These are phyloP conservation scores for Heliocybe sulcata DNA, from an alignment of 1,284 basidiomycete genomes.

Conservation along the genomic window DNA sequence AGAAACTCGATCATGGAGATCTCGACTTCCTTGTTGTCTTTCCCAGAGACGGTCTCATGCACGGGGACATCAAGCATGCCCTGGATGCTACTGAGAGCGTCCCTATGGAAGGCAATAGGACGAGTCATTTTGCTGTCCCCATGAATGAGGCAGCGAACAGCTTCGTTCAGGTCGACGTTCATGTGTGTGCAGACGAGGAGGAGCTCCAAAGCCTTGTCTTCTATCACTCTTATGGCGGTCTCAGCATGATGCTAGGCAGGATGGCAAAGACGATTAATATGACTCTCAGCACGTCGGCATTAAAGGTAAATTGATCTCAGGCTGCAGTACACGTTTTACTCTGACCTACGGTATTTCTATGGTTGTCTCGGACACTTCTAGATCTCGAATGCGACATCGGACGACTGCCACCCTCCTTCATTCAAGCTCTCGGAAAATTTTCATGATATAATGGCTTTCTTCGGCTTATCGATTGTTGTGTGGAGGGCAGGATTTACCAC, in stretches of 20 bases:
- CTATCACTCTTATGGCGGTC: slow-evolving; percentile 58
- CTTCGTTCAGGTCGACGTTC: slow-evolving; percentile 52
- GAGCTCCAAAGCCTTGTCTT: slow-evolving; percentile 44
- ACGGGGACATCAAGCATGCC: slow-evolving; percentile 30
- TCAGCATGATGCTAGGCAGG: slow-evolving; percentile 58
- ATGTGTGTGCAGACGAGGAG: slow-evolving; percentile 41
- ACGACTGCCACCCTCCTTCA: slow-evolving; percentile 11
- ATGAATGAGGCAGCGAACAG: slow-evolving; percentile 17
- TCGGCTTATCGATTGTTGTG: slow-evolving; percentile 43
- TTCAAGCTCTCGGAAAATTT: slow-evolving; percentile 30
- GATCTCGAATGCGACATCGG: slow-evolving; percentile 10
- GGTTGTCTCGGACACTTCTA: slow-evolving; percentile 12
- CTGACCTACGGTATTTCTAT: slow-evolving; percentile 11
- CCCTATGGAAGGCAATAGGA: slow-evolving; percentile 40
- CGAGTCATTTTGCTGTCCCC: slow-evolving; percentile 55
- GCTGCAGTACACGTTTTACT: not conserved
- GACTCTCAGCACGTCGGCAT: slow-evolving; percentile 40
- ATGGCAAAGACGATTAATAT: slow-evolving; percentile 45
- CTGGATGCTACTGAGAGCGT: slow-evolving; percentile 44
- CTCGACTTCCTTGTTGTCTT: slow-evolving; percentile 53
- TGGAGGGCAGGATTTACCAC: slow-evolving; percentile 49
- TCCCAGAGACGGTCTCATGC: slow-evolving; percentile 27
- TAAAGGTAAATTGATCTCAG: slow-evolving; percentile 38
- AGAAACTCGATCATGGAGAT: slow-evolving; percentile 57
- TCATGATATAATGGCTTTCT: slow-evolving; percentile 41